Percentiles rank a stretch among this genome's conserved stretches.
Evolutionary conservation across 345 rosid species (phyloP).

Genomic region (Eucalyptus viminalis): DNA sequence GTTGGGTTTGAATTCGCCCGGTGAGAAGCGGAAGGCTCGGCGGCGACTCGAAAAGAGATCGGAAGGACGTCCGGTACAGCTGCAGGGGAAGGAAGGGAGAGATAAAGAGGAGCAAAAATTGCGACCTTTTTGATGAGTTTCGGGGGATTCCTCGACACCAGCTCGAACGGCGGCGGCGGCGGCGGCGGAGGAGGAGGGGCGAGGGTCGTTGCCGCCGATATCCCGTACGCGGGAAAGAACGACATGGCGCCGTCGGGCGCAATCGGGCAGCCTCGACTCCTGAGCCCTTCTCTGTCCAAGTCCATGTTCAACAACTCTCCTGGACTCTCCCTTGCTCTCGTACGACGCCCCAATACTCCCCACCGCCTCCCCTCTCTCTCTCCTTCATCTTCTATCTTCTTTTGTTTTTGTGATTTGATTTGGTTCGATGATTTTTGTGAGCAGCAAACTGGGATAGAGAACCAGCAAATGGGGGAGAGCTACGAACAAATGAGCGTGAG

Average conservation of each 20-base stretch:
- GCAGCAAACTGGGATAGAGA: slow-evolving; percentile 33
- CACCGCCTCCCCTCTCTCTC: background rate
- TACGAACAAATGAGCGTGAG: slow-evolving; percentile 11
- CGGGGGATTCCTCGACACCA: slow-evolving; percentile 58
- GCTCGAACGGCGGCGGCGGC: background rate
- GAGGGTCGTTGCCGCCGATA: background rate
- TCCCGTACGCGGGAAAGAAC: background rate
- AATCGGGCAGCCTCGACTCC: slow-evolving; percentile 38
- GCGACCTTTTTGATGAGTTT: slow-evolving; percentile 43
- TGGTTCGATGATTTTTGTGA: background rate
- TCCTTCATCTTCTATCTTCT: background rate
- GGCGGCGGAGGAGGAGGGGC: background rate
- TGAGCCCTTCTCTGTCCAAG: slow-evolving; percentile 37
- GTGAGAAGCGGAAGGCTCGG: background rate
- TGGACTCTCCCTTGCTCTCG: slow-evolving; percentile 76
- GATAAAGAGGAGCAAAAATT: background rate
- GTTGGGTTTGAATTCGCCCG: background rate
- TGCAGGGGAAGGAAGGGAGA: background rate
- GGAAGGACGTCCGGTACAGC: background rate
- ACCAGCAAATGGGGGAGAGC: slow-evolving; percentile 13
- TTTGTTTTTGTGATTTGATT: background rate
- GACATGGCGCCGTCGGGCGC: slow-evolving; percentile 39
- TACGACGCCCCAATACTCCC: background rate
- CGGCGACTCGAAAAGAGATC: background rate
- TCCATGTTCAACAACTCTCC: slow-evolving; percentile 55